Percentiles rank a stretch among this genome's conserved stretches.
Evolutionary conservation across 2,329 filamentous ascomycete species (phyloP).

Genomic region (Tolypocladium tropicale): DNA sequence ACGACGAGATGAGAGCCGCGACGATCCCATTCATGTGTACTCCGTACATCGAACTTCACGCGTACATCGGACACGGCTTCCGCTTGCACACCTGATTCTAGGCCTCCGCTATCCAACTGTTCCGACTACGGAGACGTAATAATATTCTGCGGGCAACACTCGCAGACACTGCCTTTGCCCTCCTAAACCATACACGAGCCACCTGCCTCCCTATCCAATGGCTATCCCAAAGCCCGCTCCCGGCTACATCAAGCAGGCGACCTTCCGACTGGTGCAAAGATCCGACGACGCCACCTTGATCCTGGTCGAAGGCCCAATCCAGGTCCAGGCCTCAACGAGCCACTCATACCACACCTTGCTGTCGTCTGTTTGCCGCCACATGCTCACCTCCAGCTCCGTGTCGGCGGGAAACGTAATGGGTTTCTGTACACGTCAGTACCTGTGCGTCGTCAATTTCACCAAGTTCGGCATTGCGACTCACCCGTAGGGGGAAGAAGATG

Average conservation of each 20-base stretch:
- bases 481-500: conserved; percentile 94
- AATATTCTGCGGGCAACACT: background rate
- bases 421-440: conserved; percentile 38
- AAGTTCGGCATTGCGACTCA: conserved; percentile 28
- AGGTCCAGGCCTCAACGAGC: conserved; percentile 77
- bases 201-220: too few relatives aligned
- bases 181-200: background rate
- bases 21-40: background rate
- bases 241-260: conserved; percentile 59
- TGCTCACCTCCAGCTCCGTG: conserved; percentile 78
- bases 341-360: conserved; percentile 98
- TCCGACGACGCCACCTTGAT: conserved; percentile 58
- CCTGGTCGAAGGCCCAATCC: conserved; percentile 46
- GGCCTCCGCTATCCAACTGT: background rate
- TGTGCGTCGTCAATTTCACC: background rate
- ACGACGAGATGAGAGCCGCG: background rate
- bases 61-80: background rate
- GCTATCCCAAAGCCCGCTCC: background rate
- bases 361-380: conserved; percentile 95
- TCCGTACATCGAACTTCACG: background rate
- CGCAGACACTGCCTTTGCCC: background rate
- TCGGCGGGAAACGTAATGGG: conserved; percentile 79
- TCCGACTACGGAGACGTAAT: background rate
- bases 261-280: conserved; percentile 57
- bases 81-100: background rate